Percentiles rank a stretch among this genome's conserved stretches.
These are phyloP conservation scores for Heterobasidion irregulare DNA, from an alignment of 1,284 basidiomycete species.

Conservation along the genomic window DNA sequence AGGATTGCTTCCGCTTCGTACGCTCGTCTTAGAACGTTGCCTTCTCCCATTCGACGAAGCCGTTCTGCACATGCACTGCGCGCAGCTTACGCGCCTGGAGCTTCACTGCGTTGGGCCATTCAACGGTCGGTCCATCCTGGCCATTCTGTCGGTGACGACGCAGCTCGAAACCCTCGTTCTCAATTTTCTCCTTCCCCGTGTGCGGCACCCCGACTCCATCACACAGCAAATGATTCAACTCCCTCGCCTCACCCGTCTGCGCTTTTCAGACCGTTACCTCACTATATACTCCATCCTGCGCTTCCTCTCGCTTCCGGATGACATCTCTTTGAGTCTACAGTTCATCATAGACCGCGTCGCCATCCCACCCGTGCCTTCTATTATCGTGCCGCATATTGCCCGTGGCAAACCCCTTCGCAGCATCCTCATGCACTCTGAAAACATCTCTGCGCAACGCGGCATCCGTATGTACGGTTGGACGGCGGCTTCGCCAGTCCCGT, in stretches of 20 bases:
- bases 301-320: conserved; percentile 5
- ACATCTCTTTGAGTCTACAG: conserved; percentile 5
- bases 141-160: conserved; percentile 4
- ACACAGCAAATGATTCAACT: conserved; percentile 2
- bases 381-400: conserved; percentile 7
- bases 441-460: conserved; percentile 6
- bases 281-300: conserved; percentile 9
- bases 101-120: conserved; percentile 6
- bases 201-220: background rate
- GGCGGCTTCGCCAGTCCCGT: conserved; percentile 3
- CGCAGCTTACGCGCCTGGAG: conserved; percentile 9
- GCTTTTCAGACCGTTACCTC: conserved; percentile 6
- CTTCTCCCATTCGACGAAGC: conserved; percentile 2
- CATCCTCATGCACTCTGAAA: conserved; percentile 8
- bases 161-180: conserved; percentile 8
- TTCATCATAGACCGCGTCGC: conserved; percentile 6
- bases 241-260: conserved; percentile 6
- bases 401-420: conserved; percentile 9
- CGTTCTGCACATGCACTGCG: conserved; percentile 6
- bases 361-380: conserved; percentile 6
- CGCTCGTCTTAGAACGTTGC: conserved; percentile 9
- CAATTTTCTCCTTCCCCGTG: conserved; percentile 6
- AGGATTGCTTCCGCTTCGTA: conserved; percentile 5
- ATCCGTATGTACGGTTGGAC: conserved; percentile 10
- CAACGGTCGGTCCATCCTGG: conserved; percentile 4